Conservation (phyloP, 192 early-diverging fungal genomes). For the Entophlyctis luteolus region DNA sequence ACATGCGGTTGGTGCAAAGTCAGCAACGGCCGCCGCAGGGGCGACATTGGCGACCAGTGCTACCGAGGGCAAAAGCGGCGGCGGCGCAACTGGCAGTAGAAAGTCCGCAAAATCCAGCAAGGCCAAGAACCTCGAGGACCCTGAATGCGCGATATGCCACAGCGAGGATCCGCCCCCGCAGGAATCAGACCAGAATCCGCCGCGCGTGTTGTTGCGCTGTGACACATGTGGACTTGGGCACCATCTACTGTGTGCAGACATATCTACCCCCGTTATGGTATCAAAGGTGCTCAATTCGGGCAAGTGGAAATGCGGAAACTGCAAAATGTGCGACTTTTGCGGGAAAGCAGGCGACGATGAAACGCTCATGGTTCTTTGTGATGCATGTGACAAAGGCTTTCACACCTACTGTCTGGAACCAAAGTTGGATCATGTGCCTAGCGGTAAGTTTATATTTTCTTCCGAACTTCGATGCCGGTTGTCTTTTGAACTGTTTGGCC, state of each 20-base stretch:
- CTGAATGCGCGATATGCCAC: conserved; percentile 18
- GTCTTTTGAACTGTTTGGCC: neutral
- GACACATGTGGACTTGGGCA: conserved; percentile 19
- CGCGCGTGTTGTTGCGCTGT: conserved; percentile 5
- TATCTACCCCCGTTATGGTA: conserved; percentile 40
- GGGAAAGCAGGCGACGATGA: conserved; percentile 48
- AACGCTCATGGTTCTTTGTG: conserved; percentile 50
- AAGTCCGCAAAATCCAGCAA: neutral
- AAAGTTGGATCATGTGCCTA: conserved; percentile 40
- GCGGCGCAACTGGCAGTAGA: neutral
- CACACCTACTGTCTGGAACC: conserved; percentile 53
- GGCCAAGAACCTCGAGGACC: conserved; percentile 14
- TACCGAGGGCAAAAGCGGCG: neutral
- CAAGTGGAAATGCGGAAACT: conserved; percentile 49
- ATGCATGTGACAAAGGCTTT: conserved; percentile 54
- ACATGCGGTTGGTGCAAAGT: neutral
- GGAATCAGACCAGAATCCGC: conserved; percentile 8
- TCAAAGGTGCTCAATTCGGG: conserved; percentile 32
- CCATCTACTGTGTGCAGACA: conserved; percentile 49
- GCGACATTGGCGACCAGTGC: neutral
- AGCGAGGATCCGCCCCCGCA: conserved; percentile 13
- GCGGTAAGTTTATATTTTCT: conserved; percentile 34
- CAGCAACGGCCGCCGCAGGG: neutral
- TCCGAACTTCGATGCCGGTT: no score
- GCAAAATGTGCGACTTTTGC: conserved; percentile 50